Base-by-base conservation (phyloP, 306 rosid genomes). In the Vachellia collinsii region DNA sequence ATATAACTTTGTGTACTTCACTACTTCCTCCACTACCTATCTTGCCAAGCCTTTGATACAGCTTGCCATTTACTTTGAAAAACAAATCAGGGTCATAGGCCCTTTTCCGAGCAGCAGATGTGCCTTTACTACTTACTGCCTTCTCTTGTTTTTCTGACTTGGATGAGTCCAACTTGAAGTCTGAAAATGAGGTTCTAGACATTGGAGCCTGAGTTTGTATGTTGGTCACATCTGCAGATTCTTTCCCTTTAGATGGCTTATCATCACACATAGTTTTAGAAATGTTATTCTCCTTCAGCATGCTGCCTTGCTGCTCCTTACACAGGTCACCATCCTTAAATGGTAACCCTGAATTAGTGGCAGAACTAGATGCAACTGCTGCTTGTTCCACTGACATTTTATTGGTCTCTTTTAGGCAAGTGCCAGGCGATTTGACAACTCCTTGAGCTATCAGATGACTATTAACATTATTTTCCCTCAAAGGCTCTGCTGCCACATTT, bases 21-120 rank as follows among this genome's bases (percentile, higher is more conserved):
- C 98, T 95, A 88, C 98, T 95, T 86, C 99, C 99, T 39, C 99
- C 99, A 50, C 98, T 95, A 1, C 99, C 99, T 83, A 95, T 95
- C 92, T 95, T 95, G 61, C 99, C 99, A 44, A 95, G 99, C 87
- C 98, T 89, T 84, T 95, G 99, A 89, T 93, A 95, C 37, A 95
- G 98, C 91, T 93, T 93, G 64, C 98, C 98, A 67, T 90, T 95
- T 46, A 95, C 99, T 86, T 95, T 93, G 65, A 91, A 93, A 83
- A 95, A 95, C 83, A 93, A 80, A 83, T 95, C 96, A 12, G 98
- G 97, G 59, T 95, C 99, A 72, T 95, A 91, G 51, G 82, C 84
- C 82, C 91, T 90, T 84, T 87, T 93, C 63, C 97, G 97, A 79
- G 86, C 69, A 12, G 85, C 82, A 71, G 93, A 83, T 48, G 90